Base-by-base conservation (phyloP, 208 protist species). In the Acanthamoeba healyi region DNA sequence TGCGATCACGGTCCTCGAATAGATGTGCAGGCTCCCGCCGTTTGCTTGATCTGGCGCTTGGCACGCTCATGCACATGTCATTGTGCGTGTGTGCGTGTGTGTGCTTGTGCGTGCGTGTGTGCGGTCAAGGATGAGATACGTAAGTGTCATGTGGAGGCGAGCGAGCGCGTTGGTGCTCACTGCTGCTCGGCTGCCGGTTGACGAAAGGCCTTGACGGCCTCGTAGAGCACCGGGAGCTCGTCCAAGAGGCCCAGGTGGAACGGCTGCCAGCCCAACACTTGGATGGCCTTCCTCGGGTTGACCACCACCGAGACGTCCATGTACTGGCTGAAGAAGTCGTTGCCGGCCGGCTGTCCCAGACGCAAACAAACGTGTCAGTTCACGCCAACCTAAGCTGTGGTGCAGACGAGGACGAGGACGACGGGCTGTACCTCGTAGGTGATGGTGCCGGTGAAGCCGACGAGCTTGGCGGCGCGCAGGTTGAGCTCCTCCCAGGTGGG, bases 241-340 rank as follows among this genome's bases (percentile, higher is more conserved):
- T 74, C 63, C 7, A 93, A 3, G 15, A 93, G 29, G 88, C 88
- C 88, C 88, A 93, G 7, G 49, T 93, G 88, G 22, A 38, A 15
- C 34, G 88, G 88, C 26, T 22, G 38, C 88, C 88, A 93, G 29
- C 88, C 88, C 29, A 93, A 63, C 88, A 93, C 88, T 3, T 93
- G 63, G 19, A 34, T 36, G n/a, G 67, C 58, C 88, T 93, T 93
- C n/a, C n/a, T 49, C 29, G 56, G 56, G 22, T 81, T 74, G 56
- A 19, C 88, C 34, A 93, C 88, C 24, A 74, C 58, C 15, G 88
- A 82, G 19, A 49, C 36, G 36, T 93, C 88, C 19, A 51, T 82
- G 63, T 40, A 61, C 19, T 40, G 36, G 65, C 88, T 46, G 22
- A 6, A 74, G 34, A 54, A 81, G 14, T 93, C 88, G 67, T 81